Percentiles rank a stretch among this genome's conserved stretches.
Conservation (phyloP, 1,284 basidiomycete species). For the Trichosporon sp. region DNA sequence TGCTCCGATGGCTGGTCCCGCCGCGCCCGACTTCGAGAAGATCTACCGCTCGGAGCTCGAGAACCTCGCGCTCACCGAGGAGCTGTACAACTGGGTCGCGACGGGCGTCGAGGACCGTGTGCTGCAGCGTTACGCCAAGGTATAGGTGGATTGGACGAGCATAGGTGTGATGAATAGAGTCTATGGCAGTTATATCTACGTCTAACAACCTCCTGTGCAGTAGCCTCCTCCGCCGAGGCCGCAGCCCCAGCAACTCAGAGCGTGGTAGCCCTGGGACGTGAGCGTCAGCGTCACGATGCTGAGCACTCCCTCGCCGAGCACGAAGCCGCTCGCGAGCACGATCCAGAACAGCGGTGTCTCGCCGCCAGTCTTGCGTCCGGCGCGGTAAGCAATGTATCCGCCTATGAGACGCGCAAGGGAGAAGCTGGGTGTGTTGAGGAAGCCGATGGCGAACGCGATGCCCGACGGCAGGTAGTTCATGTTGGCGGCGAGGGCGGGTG, state of each 20-base stretch:
- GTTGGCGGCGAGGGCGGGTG: constrained; percentile 45
- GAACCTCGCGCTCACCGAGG: constrained; percentile 86
- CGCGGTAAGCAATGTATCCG: constrained; percentile 71
- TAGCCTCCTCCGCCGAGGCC: constrained; percentile 60
- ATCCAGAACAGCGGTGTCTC: constrained; percentile 67
- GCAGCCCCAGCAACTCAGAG: constrained; percentile 73
- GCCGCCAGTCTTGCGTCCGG: constrained; percentile 51
- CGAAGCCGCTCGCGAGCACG: constrained; percentile 89
- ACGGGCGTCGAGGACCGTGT: constrained; percentile 73
- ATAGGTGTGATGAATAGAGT: not conserved
- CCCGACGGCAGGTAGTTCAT: constrained; percentile 78
- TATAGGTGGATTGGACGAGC: not conserved
- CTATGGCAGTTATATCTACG: not conserved
- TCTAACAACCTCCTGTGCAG: constrained; percentile 42
- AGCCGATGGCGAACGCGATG: constrained; percentile 71
- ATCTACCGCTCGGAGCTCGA: constrained; percentile 88
- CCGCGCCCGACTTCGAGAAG: constrained; percentile 78
- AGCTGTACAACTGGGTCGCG: constrained; percentile 74
- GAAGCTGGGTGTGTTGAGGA: constrained; percentile 93
- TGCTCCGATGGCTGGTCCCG: constrained; percentile 50
- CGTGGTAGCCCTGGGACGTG: constrained; percentile 67
- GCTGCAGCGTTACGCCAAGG: constrained; percentile 66
- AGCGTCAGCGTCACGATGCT: constrained; percentile 75
- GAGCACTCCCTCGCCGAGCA: constrained; percentile 83
- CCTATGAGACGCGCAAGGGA: constrained; percentile 86